These are phyloP conservation scores for Penstemon barbatus DNA, from an alignment of 257 asterid species.

Conservation along the genomic window DNA sequence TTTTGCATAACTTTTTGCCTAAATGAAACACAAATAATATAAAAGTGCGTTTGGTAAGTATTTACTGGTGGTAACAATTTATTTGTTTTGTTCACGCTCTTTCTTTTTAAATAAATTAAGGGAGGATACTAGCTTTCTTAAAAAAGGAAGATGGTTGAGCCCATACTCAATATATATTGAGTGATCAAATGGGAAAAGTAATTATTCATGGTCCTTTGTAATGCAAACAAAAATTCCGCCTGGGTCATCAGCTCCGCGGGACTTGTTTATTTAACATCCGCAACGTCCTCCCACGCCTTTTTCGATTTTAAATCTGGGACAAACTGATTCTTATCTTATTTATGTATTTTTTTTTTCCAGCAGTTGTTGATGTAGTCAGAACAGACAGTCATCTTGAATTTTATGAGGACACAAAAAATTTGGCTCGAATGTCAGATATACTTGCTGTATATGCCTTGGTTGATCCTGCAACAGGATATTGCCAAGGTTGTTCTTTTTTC, in stretches of 20 bases:
- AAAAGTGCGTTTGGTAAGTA: constrained; percentile 10
- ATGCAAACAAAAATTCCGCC: too few species aligned
- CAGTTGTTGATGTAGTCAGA: constrained; percentile 98
- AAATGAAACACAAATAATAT: constrained; percentile 14
- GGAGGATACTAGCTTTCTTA: too few species aligned
- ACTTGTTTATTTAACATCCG: too few species aligned
- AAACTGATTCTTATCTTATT: too few species aligned
- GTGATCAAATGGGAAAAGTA: too few species aligned
- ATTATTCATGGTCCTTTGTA: too few species aligned
- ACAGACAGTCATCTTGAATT: constrained; percentile 95
- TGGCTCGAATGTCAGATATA: constrained; percentile 98
- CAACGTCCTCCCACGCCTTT: too few species aligned
- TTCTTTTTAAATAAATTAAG: too few species aligned
- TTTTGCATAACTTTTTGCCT: neutral
- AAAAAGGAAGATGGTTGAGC: too few species aligned
- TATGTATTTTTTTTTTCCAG: constrained; percentile 13
- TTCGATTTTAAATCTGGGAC: too few species aligned
- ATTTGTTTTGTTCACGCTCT: neutral
- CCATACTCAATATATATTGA: too few species aligned
- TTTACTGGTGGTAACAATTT: constrained; percentile 18
- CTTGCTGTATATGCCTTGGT: constrained; percentile 99
- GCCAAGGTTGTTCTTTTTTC: constrained; percentile 67
- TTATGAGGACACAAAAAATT: constrained; percentile 81
- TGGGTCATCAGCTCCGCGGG: too few species aligned
- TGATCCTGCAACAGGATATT: constrained; percentile 97